Conservation (phyloP, 176 grass and related monocot genomes). For the bread wheat (Triticum aestivum) region IWGSC_CS_RefSeq_v2.1 NC_057795.1:143985601-143986100, state of each 20-base stretch:
- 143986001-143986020: conserved; percentile 94
- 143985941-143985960: conserved; percentile 98
- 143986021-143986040: conserved; percentile 17
- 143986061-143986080: not conserved
- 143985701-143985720: not conserved
- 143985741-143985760: conserved; percentile 65
- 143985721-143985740: conserved; percentile 62
- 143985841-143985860: conserved; percentile 84
- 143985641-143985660: not conserved
- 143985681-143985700: not conserved
- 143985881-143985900: conserved; percentile 99
- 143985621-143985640: not conserved
- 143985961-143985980: conserved; percentile 98
- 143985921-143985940: conserved; percentile 96
- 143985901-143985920: conserved; percentile 99
- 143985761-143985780: conserved; percentile 99
- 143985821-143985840: conserved; percentile 41
- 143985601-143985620: not conserved
- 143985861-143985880: conserved; percentile 77
- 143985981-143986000: conserved; percentile 94
- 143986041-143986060: conserved; percentile 18
- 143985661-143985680: not conserved
- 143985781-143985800: conserved; percentile 88
- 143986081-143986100: not conserved
- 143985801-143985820: conserved; percentile 85